Base-by-base conservation (phyloP, 345 rosid genomes). In the Hypericum androsaemum region DNA sequence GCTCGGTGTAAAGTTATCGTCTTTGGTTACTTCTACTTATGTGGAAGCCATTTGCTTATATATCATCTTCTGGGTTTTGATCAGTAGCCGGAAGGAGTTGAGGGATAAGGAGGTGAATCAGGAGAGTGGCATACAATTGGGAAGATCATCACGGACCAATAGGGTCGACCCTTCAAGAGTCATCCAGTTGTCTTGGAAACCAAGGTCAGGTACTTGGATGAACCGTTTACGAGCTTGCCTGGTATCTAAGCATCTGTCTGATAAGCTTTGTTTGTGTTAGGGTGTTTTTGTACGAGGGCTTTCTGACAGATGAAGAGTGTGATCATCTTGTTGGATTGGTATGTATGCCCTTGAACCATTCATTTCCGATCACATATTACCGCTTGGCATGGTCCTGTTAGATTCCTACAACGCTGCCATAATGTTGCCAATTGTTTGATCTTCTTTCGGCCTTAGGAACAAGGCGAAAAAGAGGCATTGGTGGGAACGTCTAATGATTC, bases 181-280 rank as follows among this genome's bases (percentile, higher is more conserved):
- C 22, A 58, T 75, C 54, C 85, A 74, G 28, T 78, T 87, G 61
- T 84, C 85, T 48, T 87, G 98, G 96, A 81, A 45, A 66, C 98
- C 96, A 78, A 90, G 98, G 98, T 87, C 89, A 82, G 89, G 92
- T 90, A 79, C 70, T 64, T 71, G 47, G 51, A 56, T 52, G 38
- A 57, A 58, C 45, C 66, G 32, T 51, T 28, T 17, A 15, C n/a
- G 39, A 14, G 37, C 48, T 43, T 36, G 2, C 3, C 40, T 28
- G 28, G 45, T 22, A 39, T 47, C 45, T 37, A 39, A 22, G 4
- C 47, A 49, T 42, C 62, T 53, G 16, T 6, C 60, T 39, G 39
- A 59, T 59, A 50, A 8, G 59, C 67, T 41, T 68, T 58, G 57
- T 58, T 76, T 65, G 67, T 52, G 32, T 53, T 67, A 87, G 98